Evolutionary conservation across 192 early-diverging fungal genomes (phyloP).

Genomic region (Phlyctochytrium planicorne): DNA sequence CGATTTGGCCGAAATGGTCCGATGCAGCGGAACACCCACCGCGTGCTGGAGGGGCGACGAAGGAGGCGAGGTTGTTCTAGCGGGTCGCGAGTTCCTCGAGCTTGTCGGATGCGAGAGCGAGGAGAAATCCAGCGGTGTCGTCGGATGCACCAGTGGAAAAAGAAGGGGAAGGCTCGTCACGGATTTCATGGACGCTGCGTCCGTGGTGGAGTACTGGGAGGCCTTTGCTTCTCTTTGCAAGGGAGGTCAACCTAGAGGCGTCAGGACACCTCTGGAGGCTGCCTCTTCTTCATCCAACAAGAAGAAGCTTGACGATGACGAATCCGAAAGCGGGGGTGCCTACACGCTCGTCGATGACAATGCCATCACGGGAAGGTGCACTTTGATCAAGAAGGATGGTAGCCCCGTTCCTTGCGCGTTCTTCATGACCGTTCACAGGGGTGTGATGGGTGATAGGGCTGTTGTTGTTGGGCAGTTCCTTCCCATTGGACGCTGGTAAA

Average conservation of each 20-base stretch:
- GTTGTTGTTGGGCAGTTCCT: conserved; percentile 4
- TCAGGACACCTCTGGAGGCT: too few species aligned
- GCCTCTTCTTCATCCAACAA: too few species aligned
- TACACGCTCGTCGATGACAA: not conserved
- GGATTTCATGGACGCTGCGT: not conserved
- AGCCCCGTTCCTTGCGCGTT: not conserved
- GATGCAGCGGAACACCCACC: not conserved
- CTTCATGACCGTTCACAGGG: conserved; percentile 2
- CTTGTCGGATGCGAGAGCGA: not conserved
- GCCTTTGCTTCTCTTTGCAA: not conserved
- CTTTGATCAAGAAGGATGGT: not conserved
- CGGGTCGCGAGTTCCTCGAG: not conserved
- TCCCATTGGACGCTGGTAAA: not conserved
- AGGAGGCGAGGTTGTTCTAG: not conserved
- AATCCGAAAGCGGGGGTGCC: not conserved
- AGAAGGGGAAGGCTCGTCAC: not conserved
- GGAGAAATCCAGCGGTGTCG: too few species aligned
- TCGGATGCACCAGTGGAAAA: too few species aligned
- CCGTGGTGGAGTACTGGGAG: conserved; percentile 2
- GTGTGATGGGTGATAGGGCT: not conserved
- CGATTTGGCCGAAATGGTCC: not conserved
- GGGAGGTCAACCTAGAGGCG: not conserved
- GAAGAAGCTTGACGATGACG: not conserved
- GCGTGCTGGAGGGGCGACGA: not conserved
- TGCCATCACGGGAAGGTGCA: not conserved